Percentiles rank a stretch among this genome's conserved stretches.
Evolutionary conservation across 2,329 filamentous ascomycete species (phyloP).

Genomic region (Sclerotinia trifoliorum): DNA sequence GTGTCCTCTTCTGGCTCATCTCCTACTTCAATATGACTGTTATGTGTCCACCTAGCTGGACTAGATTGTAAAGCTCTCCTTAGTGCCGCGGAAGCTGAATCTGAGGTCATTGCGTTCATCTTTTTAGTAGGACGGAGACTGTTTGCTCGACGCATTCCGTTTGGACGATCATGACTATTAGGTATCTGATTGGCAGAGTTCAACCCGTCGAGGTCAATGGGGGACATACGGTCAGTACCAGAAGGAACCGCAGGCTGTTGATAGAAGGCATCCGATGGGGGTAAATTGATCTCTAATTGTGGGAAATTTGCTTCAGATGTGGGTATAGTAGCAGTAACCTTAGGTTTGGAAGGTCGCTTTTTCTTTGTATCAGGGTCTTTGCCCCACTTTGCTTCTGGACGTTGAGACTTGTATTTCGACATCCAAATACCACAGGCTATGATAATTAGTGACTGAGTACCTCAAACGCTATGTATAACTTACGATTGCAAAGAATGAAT

Average conservation of each 20-base stretch:
- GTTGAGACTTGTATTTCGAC: conserved; percentile 79
- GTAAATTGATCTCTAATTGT: conserved; percentile 44
- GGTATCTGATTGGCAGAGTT: conserved; percentile 9
- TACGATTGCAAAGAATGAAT: conserved; percentile 82
- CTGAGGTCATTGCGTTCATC: conserved; percentile 37
- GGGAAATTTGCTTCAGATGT: conserved; percentile 43
- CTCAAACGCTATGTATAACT: conserved; percentile 42
- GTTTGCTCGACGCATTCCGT: conserved; percentile 30
- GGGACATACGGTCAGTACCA: conserved; percentile 14
- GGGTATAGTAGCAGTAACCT: conserved; percentile 25
- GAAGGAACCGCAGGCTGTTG: neutral
- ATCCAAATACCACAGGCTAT: conserved; percentile 90
- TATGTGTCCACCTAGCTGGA: conserved; percentile 47
- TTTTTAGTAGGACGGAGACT: conserved; percentile 35
- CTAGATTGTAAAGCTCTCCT: conserved; percentile 41
- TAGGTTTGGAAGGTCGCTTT: conserved; percentile 40
- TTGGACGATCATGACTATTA: neutral
- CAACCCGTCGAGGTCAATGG: conserved; percentile 17
- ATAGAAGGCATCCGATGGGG: conserved; percentile 33
- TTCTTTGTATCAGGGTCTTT: conserved; percentile 50
- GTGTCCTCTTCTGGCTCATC: conserved; percentile 51
- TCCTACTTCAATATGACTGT: conserved; percentile 54
- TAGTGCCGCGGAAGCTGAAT: conserved; percentile 37
- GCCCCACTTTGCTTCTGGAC: conserved; percentile 81
- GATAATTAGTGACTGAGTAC: conserved; percentile 33